phyloP scores from a whole-genome alignment of 495 filamentous ascomycete genomes.

The Oidiodendron maius region DNA sequence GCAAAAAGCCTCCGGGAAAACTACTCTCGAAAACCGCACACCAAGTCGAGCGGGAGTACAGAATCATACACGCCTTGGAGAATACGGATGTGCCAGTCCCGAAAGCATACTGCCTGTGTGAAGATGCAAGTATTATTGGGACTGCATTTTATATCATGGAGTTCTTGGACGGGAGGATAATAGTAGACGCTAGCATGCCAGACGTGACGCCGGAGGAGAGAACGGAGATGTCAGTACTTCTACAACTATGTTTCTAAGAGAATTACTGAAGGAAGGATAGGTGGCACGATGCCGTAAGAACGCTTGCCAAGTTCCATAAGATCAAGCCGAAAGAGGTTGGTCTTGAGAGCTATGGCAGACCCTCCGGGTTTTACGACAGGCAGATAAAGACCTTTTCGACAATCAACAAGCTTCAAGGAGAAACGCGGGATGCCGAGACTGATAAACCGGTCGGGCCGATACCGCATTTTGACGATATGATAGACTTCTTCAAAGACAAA shows the following conservation, averaged over 20 bases:
- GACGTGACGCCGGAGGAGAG: slow-evolving; percentile 60
- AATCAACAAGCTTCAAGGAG: slow-evolving; percentile 73
- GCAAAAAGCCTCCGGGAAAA: slow-evolving; percentile 92
- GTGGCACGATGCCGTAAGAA: slow-evolving; percentile 79
- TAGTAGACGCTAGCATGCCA: slow-evolving; percentile 82
- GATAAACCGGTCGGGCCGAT: slow-evolving; percentile 71
- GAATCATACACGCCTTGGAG: slow-evolving; percentile 77
- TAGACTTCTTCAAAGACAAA: slow-evolving; percentile 66
- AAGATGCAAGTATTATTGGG: slow-evolving; percentile 71
- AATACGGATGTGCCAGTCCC: slow-evolving; percentile 82
- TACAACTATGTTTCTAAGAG: neutral
- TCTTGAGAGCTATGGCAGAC: slow-evolving; percentile 66
- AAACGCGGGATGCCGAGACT: slow-evolving; percentile 68
- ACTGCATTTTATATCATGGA: slow-evolving; percentile 97
- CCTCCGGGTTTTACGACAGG: slow-evolving; percentile 74
- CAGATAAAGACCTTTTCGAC: slow-evolving; percentile 77
- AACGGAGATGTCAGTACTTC: slow-evolving; percentile 51
- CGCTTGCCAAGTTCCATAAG: slow-evolving; percentile 80
- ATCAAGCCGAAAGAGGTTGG: slow-evolving; percentile 61
- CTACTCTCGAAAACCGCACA: slow-evolving; percentile 91
- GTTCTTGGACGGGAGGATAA: slow-evolving; percentile 86
- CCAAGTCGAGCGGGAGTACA: slow-evolving; percentile 91
- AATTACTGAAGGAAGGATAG: slow-evolving; percentile 24
- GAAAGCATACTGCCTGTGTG: slow-evolving; percentile 77
- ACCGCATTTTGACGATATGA: slow-evolving; percentile 74